These are phyloP conservation scores for Candida vaughaniae DNA, from an alignment of 805 yeast genomes.

Conservation along the genomic window DNA sequence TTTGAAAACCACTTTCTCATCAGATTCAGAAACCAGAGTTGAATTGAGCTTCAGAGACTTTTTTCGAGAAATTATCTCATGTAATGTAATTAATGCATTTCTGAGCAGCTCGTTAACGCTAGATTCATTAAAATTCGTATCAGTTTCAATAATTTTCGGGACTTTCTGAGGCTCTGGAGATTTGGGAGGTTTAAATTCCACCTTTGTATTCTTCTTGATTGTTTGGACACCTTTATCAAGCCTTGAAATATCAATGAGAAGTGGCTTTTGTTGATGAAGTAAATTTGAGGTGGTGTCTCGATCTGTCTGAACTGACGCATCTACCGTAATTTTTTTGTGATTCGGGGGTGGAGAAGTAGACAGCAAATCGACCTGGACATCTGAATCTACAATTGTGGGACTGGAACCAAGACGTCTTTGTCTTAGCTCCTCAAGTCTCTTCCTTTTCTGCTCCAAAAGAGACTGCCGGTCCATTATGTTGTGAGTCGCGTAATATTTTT, in stretches of 20 bases:
- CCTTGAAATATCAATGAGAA: conserved; percentile 3
- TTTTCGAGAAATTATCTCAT: too few species aligned
- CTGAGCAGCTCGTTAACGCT: conserved; percentile 19
- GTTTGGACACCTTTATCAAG: conserved; percentile 11
- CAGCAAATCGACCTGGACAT: too few species aligned
- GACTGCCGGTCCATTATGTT: conserved; percentile 35
- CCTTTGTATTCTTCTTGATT: background rate
- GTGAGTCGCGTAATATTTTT: conserved; percentile 6
- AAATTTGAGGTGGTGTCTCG: background rate
- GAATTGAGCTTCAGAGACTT: too few species aligned
- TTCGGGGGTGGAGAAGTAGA: too few species aligned
- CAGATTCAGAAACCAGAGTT: background rate
- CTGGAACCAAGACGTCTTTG: conserved; percentile 17
- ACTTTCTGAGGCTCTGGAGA: background rate
- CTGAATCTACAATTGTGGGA: background rate
- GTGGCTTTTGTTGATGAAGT: background rate
- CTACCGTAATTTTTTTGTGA: too few species aligned
- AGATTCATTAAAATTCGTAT: conserved; percentile 15
- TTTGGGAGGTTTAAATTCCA: background rate
- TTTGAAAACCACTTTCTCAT: background rate
- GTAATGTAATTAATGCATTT: conserved; percentile 23
- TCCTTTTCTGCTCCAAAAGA: conserved; percentile 39
- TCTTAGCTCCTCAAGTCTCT: conserved; percentile 28
- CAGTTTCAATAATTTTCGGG: conserved; percentile 1
- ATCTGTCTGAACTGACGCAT: conserved; percentile 6